Percentiles rank a stretch among this genome's conserved stretches.
Evolutionary conservation across 192 early-diverging fungal species (phyloP).

Genomic region (Entomortierella lignicola): DNA sequence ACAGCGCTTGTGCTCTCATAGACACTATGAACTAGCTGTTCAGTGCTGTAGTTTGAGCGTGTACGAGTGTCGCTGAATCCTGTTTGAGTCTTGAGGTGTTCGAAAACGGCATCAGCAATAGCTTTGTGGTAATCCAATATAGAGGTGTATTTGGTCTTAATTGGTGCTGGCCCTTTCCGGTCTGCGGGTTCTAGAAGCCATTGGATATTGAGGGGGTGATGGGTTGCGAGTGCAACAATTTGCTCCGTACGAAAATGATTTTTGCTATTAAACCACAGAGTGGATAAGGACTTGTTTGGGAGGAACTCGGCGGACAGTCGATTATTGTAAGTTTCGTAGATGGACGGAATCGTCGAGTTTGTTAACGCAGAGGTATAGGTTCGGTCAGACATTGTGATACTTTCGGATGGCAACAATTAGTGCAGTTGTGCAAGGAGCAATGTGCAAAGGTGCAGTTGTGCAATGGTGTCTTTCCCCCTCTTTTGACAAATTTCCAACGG

Average conservation of each 20-base stretch:
- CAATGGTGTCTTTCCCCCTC: background rate
- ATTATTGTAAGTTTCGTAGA: conserved; percentile 6
- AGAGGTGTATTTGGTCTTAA: conserved; percentile 3
- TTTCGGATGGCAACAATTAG: too few species aligned
- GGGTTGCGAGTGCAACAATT: conserved; percentile 2
- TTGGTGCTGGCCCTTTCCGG: background rate
- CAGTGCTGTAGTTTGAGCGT: conserved; percentile 1
- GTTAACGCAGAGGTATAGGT: conserved; percentile 13
- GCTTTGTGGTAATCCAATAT: conserved; percentile 2
- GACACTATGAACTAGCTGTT: background rate
- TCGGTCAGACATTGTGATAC: background rate
- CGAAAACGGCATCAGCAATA: conserved; percentile 9
- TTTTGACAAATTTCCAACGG: background rate
- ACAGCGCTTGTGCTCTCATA: background rate
- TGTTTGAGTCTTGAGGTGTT: conserved; percentile 4
- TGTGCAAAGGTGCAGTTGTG: too few species aligned
- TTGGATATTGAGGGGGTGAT: conserved; percentile 8
- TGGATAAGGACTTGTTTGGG: background rate
- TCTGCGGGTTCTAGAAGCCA: conserved; percentile 3
- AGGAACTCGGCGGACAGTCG: background rate
- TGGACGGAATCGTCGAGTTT: conserved; percentile 5
- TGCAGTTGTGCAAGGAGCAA: background rate
- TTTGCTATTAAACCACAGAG: conserved; percentile 11
- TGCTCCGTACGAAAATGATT: conserved; percentile 16
- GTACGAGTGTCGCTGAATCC: conserved; percentile 6